Conservation (phyloP, 495 filamentous ascomycete genomes). For the Trichoderma reesei region DNA sequence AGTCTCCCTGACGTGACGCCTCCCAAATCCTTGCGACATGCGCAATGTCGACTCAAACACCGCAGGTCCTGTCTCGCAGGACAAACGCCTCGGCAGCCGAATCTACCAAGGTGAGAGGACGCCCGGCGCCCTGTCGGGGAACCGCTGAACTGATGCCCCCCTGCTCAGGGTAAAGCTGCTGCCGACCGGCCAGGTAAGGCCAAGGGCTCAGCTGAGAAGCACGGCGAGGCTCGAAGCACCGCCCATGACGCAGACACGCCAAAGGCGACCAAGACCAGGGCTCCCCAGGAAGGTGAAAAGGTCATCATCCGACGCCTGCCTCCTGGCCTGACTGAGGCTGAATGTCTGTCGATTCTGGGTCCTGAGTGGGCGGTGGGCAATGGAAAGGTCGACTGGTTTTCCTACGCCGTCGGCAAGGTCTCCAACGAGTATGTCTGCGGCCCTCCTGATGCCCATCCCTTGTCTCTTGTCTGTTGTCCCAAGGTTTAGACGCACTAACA, state of each 20-base stretch:
- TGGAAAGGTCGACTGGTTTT: constrained; percentile 75
- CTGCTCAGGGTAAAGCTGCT: not conserved
- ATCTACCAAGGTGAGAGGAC: constrained; percentile 5
- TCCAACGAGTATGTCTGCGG: constrained; percentile 66
- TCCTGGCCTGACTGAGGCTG: constrained; percentile 70
- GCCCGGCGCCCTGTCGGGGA: not conserved
- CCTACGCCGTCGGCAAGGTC: constrained; percentile 71
- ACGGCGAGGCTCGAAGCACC: not conserved
- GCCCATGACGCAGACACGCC: constrained; percentile 38
- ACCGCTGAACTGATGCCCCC: not conserved
- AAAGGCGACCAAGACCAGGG: constrained; percentile 42
- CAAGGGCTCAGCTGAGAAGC: not conserved
- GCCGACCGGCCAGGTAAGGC: not conserved
- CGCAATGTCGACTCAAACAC: constrained; percentile 12
- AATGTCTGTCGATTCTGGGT: constrained; percentile 67
- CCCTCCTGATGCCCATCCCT: not conserved
- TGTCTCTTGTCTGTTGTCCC: not conserved
- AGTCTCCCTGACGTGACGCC: not conserved
- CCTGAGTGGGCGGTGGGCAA: constrained; percentile 70
- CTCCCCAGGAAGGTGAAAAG: constrained; percentile 60
- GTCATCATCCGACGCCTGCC: constrained; percentile 77
- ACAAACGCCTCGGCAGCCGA: constrained; percentile 14
- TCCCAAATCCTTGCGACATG: not conserved
- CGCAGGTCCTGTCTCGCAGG: constrained; percentile 26
- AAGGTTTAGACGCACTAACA: not conserved